Evolutionary conservation across 306 rosid species (phyloP).

Genomic region (Acmispon strigosus): DNA sequence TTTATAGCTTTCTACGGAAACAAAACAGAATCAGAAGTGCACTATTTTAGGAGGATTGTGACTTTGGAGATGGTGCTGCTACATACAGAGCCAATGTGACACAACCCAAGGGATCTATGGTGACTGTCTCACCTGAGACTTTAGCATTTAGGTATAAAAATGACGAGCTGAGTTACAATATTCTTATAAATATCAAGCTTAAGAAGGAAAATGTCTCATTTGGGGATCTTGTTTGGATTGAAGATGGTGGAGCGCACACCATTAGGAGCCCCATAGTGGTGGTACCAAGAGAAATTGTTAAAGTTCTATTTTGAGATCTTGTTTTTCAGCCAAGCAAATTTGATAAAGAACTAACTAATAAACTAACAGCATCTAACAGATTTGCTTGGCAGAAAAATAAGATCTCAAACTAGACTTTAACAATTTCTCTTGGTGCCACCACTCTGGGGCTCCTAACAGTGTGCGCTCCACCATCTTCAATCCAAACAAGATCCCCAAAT

Average conservation of each 20-base stretch:
- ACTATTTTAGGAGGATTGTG: conserved; percentile 30
- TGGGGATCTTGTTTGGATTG: conserved; percentile 35
- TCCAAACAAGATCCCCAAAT: conserved; percentile 34
- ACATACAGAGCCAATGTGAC: conserved; percentile 31
- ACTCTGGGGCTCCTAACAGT: conserved; percentile 38
- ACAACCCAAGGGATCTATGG: conserved; percentile 22
- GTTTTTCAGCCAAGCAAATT: too few relatives aligned
- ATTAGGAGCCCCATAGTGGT: conserved; percentile 42
- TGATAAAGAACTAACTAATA: too few relatives aligned
- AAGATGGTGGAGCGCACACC: conserved; percentile 13
- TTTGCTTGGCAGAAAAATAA: too few relatives aligned
- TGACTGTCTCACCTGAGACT: conserved; percentile 32
- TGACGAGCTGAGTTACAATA: conserved; percentile 32
- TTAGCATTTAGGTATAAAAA: conserved; percentile 22
- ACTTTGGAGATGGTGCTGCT: conserved; percentile 40
- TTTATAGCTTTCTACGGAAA: conserved; percentile 20
- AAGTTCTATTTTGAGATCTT: too few relatives aligned
- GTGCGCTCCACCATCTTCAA: conserved; percentile 20
- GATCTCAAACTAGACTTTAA: too few relatives aligned
- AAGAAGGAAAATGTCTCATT: not conserved
- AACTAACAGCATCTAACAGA: too few relatives aligned
- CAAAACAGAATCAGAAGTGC: not conserved
- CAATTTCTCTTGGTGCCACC: conserved; percentile 16
- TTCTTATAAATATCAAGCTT: not conserved
- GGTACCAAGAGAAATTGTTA: not conserved